phyloP scores from a whole-genome alignment of 1,284 basidiomycete genomes.

The Coniferiporia sulphurascens region DNA sequence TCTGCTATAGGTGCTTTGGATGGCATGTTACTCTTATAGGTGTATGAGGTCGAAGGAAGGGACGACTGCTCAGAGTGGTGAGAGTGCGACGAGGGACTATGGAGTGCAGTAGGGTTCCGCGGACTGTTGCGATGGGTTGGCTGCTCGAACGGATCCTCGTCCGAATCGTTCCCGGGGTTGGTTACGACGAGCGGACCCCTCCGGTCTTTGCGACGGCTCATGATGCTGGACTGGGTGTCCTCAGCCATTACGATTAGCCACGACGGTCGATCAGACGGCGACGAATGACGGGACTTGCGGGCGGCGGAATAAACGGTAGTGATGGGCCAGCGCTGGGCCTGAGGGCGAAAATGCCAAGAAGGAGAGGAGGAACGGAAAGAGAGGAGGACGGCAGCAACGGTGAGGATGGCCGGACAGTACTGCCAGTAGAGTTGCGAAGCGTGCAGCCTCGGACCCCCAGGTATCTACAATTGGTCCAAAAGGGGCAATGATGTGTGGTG shows the following conservation, averaged over 20 bases:
- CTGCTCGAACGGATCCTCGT: constrained; percentile 13
- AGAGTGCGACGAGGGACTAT: constrained; percentile 14
- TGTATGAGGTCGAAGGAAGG: constrained; percentile 10
- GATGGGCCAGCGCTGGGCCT: background rate
- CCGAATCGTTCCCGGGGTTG: constrained; percentile 19
- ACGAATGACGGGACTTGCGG: background rate
- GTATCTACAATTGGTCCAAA: background rate
- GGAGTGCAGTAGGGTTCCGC: constrained; percentile 11
- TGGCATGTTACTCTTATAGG: constrained; percentile 14
- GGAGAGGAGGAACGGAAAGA: background rate
- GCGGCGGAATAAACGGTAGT: background rate
- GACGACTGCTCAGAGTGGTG: constrained; percentile 15
- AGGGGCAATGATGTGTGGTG: constrained; percentile 2
- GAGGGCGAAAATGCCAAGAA: background rate
- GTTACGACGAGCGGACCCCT: constrained; percentile 19
- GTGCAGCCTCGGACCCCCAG: background rate
- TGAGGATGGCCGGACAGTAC: background rate
- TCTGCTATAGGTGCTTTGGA: constrained; percentile 5
- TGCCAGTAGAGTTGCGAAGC: background rate
- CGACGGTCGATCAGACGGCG: background rate
- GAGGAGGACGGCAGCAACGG: constrained; percentile 2
- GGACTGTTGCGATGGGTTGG: background rate
- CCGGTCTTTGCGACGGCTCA: constrained; percentile 12
- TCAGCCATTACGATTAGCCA: constrained; percentile 7
- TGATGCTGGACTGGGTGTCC: constrained; percentile 6